Percentiles rank a stretch among this genome's conserved stretches.
phyloP scores from a whole-genome alignment of 2,329 filamentous ascomycete species.

The Colletotrichum siamense region DNA sequence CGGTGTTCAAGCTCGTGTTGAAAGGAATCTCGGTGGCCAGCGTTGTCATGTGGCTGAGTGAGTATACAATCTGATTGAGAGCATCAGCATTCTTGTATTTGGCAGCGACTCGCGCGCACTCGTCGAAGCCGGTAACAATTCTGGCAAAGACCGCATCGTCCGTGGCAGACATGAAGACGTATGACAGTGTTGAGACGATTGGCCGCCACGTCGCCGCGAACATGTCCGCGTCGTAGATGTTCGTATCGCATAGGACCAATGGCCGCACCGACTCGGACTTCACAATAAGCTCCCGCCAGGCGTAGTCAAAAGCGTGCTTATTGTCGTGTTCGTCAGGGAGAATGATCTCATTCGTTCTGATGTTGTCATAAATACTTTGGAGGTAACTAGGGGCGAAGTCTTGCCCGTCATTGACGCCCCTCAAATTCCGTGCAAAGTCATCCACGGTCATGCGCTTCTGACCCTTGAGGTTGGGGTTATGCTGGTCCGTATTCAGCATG shows the following conservation, averaged over 20 bases:
- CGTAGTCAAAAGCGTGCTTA: conserved; percentile 94
- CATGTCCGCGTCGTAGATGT: conserved; percentile 97
- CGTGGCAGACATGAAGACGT: conserved; percentile 98
- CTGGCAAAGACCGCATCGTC: conserved; percentile 95
- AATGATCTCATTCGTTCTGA: conserved; percentile 93
- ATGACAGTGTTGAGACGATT: conserved; percentile 91
- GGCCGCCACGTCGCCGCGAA: conserved; percentile 96
- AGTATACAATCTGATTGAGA: conserved; percentile 91
- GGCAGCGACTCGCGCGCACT: conserved; percentile 91
- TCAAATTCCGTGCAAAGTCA: conserved; percentile 87
- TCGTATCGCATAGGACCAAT: conserved; percentile 83
- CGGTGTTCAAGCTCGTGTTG: conserved; percentile 90
- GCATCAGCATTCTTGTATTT: conserved; percentile 84
- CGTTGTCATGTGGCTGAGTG: conserved; percentile 88
- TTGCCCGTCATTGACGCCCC: conserved; percentile 84
- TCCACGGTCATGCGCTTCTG: conserved; percentile 83
- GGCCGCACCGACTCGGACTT: conserved; percentile 81
- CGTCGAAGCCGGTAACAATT: conserved; percentile 93
- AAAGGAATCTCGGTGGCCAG: conserved; percentile 77
- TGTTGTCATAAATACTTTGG: conserved; percentile 86
- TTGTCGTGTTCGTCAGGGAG: conserved; percentile 97
- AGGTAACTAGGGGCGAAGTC: conserved; percentile 88
- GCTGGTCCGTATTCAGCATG: conserved; percentile 95
- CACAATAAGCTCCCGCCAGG: conserved; percentile 91
- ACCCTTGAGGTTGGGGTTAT: conserved; percentile 86